Evolutionary conservation across 1,139 yeast genomes (phyloP).

Genomic region (Hanseniaspora uvarum): DNA sequence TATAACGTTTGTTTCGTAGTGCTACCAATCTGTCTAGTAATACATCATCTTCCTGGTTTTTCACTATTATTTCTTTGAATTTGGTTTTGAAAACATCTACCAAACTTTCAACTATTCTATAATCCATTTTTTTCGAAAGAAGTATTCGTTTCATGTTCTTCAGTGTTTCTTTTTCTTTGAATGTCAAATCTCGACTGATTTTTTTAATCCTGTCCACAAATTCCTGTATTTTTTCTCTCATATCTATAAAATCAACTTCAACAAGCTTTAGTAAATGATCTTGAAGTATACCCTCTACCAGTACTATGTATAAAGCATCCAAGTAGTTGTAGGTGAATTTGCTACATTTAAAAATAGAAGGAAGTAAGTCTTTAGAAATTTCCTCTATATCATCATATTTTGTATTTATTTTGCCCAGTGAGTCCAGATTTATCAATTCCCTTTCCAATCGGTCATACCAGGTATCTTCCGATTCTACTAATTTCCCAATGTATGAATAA

Average conservation of each 20-base stretch:
- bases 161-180: conserved; percentile 2
- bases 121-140: conserved; percentile 10
- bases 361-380: conserved; percentile 27
- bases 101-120: conserved; percentile 6
- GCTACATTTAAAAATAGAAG: conserved; percentile 25
- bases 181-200: background rate
- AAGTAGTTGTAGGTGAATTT: conserved; percentile 22
- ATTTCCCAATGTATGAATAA: conserved; percentile 8
- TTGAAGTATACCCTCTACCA: conserved; percentile 36
- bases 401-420: conserved; percentile 28
- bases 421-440: conserved; percentile 1
- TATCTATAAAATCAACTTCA: conserved; percentile 6
- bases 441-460: conserved; percentile 11
- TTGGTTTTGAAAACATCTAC: background rate
- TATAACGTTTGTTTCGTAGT: conserved; percentile 1
- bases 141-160: conserved; percentile 4
- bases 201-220: background rate
- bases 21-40: conserved; percentile 5
- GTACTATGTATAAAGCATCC: conserved; percentile 34
- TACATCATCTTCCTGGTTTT: conserved; percentile 14
- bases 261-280: conserved; percentile 21
- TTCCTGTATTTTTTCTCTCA: conserved; percentile 8
- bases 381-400: conserved; percentile 31
- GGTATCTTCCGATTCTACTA: conserved; percentile 9
- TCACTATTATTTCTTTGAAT: conserved; percentile 3